Conservation (phyloP, 768 basidiomycete species). For the Rhodocollybia butyracea region DNA sequence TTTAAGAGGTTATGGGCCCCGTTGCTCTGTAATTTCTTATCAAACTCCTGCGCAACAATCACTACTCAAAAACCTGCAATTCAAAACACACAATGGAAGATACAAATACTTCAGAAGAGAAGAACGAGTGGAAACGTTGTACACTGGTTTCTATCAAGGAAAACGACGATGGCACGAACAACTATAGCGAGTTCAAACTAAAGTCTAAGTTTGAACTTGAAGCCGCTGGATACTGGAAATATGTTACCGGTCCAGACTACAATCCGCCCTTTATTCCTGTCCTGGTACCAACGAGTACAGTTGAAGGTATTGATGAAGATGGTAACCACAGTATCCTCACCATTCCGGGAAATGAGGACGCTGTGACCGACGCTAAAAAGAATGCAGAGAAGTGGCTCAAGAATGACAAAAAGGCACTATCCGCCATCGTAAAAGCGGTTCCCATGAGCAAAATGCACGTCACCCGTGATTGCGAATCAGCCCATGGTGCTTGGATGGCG, state of each 20-base stretch:
- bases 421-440: slow-evolving; percentile 11
- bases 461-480: slow-evolving; percentile 7
- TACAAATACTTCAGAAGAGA: neutral
- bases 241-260: slow-evolving; percentile 8
- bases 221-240: slow-evolving; percentile 12
- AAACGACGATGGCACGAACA: slow-evolving; percentile 1
- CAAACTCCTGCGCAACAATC: too few species aligned
- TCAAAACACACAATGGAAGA: too few species aligned
- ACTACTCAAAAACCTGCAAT: too few species aligned
- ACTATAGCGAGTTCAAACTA: slow-evolving; percentile 6
- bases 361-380: slow-evolving; percentile 4
- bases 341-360: slow-evolving; percentile 10
- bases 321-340: slow-evolving; percentile 4
- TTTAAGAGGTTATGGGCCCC: too few species aligned
- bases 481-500: slow-evolving; percentile 11
- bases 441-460: slow-evolving; percentile 9
- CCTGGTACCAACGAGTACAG: slow-evolving; percentile 1
- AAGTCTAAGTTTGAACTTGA: slow-evolving; percentile 12
- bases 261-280: slow-evolving; percentile 11
- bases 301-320: slow-evolving; percentile 5
- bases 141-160: neutral
- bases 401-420: slow-evolving; percentile 10
- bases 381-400: slow-evolving; percentile 9
- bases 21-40: too few species aligned
- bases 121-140: neutral